Base-by-base conservation (phyloP, 768 basidiomycete species). In the Trametes punicea region DNA sequence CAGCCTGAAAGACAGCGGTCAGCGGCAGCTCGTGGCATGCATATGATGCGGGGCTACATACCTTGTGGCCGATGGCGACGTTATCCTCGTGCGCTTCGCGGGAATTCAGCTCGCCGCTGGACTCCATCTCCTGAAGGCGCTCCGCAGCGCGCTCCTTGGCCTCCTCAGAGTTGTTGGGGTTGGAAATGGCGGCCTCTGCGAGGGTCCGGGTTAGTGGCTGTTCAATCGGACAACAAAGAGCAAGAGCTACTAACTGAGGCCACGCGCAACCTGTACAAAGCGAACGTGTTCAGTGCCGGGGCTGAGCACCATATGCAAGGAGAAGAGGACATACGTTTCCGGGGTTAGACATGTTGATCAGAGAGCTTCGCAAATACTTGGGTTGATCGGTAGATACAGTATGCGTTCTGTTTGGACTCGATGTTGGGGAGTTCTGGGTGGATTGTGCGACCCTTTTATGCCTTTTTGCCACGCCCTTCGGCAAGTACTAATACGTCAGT, bases 1-100 rank as follows among this genome's bases (percentile, higher is more conserved):
- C 72, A n/a, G 82, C 81, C 64, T 82, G 81, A 44, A 78, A 66
- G 20, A 29, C 31, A 20, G 3, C 4, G 18, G 46, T 47, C n/a
- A 48, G 46, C 18, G 21, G 5, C 11, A 34, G 5, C 23, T 25
- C 47, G 16, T 2, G n/a, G 34, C 18, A 25, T 10, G 6, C 15
- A 13, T 10, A 7, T 10, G 16, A 23, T 20, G 23, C 10, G 4
- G 16, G 15, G 11, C 13, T 11, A 46, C 56, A 23, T 3, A 62
- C 60, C 56, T 62, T 62, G 48, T 62, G 60, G 29, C 60, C 60
- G 29, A 55, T 55, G 25, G 56, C 60, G 56, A 62, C 56, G 53
- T 62, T 62, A 47, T 49, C 60, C 27, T 55, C 51, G 25, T 51
- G 60, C 15, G 56, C 56, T 36, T 54, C 40, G 11, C 31, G 30